Conservation (phyloP, 2,329 filamentous ascomycete species). For the Hypocreales sp. region DNA sequence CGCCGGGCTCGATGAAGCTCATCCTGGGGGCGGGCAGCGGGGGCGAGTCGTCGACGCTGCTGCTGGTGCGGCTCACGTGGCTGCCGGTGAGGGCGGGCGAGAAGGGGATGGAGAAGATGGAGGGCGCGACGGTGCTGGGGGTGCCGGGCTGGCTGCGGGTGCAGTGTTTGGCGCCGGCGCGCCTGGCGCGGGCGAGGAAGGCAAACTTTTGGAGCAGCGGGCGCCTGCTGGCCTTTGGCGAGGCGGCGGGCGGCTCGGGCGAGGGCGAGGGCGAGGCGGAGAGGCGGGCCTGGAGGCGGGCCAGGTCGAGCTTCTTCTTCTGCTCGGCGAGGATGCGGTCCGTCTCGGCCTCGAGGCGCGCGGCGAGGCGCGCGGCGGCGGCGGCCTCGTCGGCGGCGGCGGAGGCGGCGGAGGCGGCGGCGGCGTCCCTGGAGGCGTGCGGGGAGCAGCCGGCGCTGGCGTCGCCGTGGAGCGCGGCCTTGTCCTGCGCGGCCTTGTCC, state of each 20-base stretch:
- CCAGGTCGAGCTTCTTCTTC: slow-evolving; percentile 31
- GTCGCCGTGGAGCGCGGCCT: neutral
- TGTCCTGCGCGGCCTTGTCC: neutral
- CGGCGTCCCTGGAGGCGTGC: neutral
- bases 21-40: slow-evolving; percentile 12
- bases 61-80: slow-evolving; percentile 16
- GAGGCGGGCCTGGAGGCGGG: slow-evolving; percentile 27
- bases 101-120: slow-evolving; percentile 20
- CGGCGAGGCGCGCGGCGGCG: slow-evolving; percentile 17
- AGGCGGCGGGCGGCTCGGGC: neutral
- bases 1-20: slow-evolving; percentile 27
- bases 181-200: slow-evolving; percentile 26
- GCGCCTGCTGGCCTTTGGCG: slow-evolving; percentile 11
- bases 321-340: slow-evolving; percentile 33
- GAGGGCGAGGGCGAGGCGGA: slow-evolving; percentile 12
- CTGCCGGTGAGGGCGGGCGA: slow-evolving; percentile 15
- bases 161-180: slow-evolving; percentile 19
- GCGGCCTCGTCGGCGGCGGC: slow-evolving; percentile 2
- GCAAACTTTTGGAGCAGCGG: slow-evolving; percentile 33
- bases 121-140: slow-evolving; percentile 16
- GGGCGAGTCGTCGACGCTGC: slow-evolving; percentile 17
- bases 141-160: slow-evolving; percentile 14
- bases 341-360: slow-evolving; percentile 29
- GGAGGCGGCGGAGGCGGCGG: neutral
- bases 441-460: neutral